A percentile compares a stretch with the other conserved stretches of the same genome.
Conservation (phyloP, 257 asterid genomes). For the Capsicum baccatum region DNA sequence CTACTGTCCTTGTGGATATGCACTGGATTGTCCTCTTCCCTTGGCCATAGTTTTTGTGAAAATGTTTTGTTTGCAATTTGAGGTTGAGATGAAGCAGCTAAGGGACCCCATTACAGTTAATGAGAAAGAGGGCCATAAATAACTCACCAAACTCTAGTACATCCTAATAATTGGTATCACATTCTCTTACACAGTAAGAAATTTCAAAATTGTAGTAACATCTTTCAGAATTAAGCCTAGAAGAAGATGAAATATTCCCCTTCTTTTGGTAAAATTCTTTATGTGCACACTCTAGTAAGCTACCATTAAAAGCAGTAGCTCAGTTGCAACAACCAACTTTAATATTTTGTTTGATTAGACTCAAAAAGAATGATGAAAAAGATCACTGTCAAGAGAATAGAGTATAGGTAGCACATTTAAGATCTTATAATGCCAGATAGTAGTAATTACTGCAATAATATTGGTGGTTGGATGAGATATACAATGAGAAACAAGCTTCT, state of each 20-base stretch:
- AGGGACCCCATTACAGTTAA: conserved; percentile 30
- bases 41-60: background rate
- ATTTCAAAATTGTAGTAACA: background rate
- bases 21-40: conserved; percentile 19
- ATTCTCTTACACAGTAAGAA: background rate
- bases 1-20: background rate
- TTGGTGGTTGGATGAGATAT: conserved; percentile 48
- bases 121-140: conserved; percentile 17
- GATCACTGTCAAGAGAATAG: conserved; percentile 37
- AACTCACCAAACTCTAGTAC: conserved; percentile 24
- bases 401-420: conserved; percentile 36
- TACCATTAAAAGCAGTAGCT: conserved; percentile 48
- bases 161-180: conserved; percentile 7
- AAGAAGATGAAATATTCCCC: conserved; percentile 9
- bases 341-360: conserved; percentile 28
- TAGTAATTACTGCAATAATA: conserved; percentile 33
- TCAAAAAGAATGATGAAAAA: conserved; percentile 1
- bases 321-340: conserved; percentile 42
- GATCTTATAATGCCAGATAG: conserved; percentile 28
- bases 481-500: conserved; percentile 41
- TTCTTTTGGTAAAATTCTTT: background rate
- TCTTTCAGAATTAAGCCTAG: background rate
- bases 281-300: conserved; percentile 33
- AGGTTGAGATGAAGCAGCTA: background rate
- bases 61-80: background rate